Conservation (phyloP, 2,329 filamentous ascomycete species). For the Pseudogymnoascus sp. region DNA sequence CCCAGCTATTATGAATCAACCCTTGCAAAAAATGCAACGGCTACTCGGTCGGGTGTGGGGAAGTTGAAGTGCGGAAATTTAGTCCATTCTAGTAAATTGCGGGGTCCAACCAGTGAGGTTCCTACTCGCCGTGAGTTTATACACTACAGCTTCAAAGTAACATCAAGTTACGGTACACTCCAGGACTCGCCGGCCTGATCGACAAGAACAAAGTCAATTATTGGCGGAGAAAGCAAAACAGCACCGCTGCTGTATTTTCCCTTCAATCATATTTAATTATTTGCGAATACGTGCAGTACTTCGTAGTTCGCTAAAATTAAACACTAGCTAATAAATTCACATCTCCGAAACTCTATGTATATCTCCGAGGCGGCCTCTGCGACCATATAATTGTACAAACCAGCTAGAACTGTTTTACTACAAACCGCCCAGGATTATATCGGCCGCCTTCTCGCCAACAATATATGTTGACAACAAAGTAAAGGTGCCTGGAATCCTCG, state of each 20-base stretch:
- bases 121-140: neutral
- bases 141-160: neutral
- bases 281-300: neutral
- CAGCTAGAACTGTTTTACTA: neutral
- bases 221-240: neutral
- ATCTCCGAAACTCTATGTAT: neutral
- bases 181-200: neutral
- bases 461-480: slow-evolving; percentile 46
- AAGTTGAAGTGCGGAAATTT: neutral
- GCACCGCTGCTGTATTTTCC: neutral
- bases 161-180: neutral
- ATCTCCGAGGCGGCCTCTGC: neutral
- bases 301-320: neutral
- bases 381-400: neutral
- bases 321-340: neutral
- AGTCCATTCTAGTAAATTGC: neutral
- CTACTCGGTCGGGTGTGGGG: neutral
- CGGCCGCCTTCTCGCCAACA: slow-evolving; percentile 49
- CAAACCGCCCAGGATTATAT: slow-evolving; percentile 9
- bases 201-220: neutral
- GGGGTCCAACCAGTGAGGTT: neutral
- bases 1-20: neutral
- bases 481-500: slow-evolving; percentile 44
- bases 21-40: neutral
- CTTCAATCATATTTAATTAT: neutral